Base-by-base conservation (phyloP, 2,329 filamentous ascomycete genomes). In the Colletotrichum coccodes region DNA sequence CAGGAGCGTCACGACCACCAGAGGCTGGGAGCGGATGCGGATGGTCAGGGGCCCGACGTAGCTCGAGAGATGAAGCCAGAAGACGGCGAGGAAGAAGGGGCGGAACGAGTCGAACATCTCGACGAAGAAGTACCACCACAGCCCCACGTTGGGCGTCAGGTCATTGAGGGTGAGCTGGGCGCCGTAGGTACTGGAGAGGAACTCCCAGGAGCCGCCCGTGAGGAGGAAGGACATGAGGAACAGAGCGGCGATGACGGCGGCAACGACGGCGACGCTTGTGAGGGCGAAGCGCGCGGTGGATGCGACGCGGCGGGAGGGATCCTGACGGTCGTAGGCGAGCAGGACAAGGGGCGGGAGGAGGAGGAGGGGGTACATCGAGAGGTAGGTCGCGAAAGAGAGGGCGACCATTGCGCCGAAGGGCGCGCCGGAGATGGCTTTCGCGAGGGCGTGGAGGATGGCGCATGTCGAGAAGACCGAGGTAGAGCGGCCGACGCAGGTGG, bases 81-180 rank as follows among this genome's bases (percentile, higher is more conserved):
- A 99, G 56, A 99, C 95, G 62, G 93, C 96, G 3, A 99, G 88
- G 86, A 98, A 99, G 85, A 99, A 99, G 74, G 92, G 91, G 44
- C 96, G 89, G 86, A 99, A 99, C 1, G 95, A 95, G 81, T 99
- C 96, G 79, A 99, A 99, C 90, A 99, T 99, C 78, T 99, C 95
- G 73, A 97, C 97, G 78, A 99, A 98, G 82, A 99, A 99, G 81
- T 99, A 99, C 96, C 96, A 99, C 96, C 96, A 99, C 1, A 99
- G 86, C 1, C 96, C 96, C 34, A 97, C 92, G 73, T 98, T 99
- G 14, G 96, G 96, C 0, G 95, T 97, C 46, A 99, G 86, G 77
- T 99, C 96, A 9, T 94, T 94, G 3, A 99, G 88, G 1, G 96
- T 90, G 42, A 99, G 87, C 74, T 97, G 95, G 53, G 97, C 94